These are phyloP conservation scores for Trypanosomatidae sp. DNA, from an alignment of 208 protist species.

Conservation along the genomic window DNA sequence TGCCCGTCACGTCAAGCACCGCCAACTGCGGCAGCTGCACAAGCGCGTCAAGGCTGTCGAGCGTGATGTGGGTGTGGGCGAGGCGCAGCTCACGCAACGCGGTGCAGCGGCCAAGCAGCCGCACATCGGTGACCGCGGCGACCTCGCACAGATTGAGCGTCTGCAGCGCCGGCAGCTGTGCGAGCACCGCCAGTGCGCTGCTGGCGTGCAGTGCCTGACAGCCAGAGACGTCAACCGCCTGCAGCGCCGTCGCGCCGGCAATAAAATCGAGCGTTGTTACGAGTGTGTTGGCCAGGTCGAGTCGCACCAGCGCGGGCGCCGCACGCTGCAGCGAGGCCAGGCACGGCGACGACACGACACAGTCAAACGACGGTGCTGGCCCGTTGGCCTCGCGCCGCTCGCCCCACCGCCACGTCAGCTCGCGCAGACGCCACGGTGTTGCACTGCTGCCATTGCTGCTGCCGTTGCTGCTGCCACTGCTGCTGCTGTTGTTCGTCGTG, in stretches of 20 bases:
- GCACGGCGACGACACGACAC: slow-evolving; percentile 32
- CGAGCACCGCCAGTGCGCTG: slow-evolving; percentile 6
- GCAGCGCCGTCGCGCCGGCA: slow-evolving; percentile 10
- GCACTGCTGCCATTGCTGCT: slow-evolving; percentile 1
- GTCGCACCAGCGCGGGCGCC: slow-evolving; percentile 14
- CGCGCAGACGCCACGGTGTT: slow-evolving; percentile 15
- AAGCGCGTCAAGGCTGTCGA: slow-evolving; percentile 15
- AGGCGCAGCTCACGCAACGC: slow-evolving; percentile 23
- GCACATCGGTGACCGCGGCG: slow-evolving; percentile 26
- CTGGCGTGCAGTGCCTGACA: slow-evolving; percentile 25
- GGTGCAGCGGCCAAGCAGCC: slow-evolving; percentile 12
- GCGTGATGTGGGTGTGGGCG: slow-evolving; percentile 23
- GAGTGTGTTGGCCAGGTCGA: slow-evolving; percentile 32
- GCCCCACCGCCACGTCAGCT: slow-evolving; percentile 51
- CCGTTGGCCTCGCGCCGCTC: slow-evolving; percentile 35
- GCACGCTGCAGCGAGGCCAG: slow-evolving; percentile 10
- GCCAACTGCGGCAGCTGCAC: slow-evolving; percentile 16
- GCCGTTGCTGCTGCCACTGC: background rate
- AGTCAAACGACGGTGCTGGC: slow-evolving; percentile 19
- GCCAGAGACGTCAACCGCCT: slow-evolving; percentile 12
- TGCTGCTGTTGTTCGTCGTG: background rate
- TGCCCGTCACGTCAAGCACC: slow-evolving; percentile 22
- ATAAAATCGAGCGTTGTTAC: slow-evolving; percentile 36
- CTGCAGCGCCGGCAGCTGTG: slow-evolving; percentile 14
- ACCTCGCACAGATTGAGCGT: slow-evolving; percentile 33